These are phyloP conservation scores for Acanthamoeba polyphaga DNA, from an alignment of 208 protist genomes.

Conservation along the genomic window DNA sequence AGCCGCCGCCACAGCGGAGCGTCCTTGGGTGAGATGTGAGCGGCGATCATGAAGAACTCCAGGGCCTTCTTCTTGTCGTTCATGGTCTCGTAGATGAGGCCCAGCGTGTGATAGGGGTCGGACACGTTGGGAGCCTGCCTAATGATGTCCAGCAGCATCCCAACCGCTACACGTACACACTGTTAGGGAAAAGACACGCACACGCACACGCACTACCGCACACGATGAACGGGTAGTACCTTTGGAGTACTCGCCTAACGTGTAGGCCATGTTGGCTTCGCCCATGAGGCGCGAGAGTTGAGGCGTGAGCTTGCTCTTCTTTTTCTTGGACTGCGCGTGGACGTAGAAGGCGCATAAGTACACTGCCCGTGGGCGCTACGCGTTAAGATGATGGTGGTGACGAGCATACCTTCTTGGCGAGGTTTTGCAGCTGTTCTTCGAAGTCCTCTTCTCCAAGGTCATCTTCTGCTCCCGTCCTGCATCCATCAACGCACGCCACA, in stretches of 20 bases:
- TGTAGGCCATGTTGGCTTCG: conserved; percentile 79
- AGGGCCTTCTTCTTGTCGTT: conserved; percentile 77
- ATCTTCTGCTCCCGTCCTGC: background rate
- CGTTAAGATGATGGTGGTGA: background rate
- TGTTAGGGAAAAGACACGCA: background rate
- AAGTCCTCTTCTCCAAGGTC: conserved; percentile 1
- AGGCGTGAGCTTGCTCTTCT: conserved; percentile 76
- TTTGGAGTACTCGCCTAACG: conserved; percentile 49
- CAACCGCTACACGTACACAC: conserved; percentile 36
- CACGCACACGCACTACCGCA: background rate
- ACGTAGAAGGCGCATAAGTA: background rate
- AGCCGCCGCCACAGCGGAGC: conserved; percentile 72
- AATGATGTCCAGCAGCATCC: conserved; percentile 79
- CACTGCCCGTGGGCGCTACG: background rate
- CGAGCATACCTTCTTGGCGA: conserved; percentile 41
- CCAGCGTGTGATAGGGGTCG: conserved; percentile 83
- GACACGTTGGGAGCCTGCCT: conserved; percentile 76
- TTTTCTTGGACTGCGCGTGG: conserved; percentile 52
- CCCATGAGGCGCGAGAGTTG: conserved; percentile 77
- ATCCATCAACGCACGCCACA: background rate
- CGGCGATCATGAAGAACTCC: conserved; percentile 82
- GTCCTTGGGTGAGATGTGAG: conserved; percentile 76
- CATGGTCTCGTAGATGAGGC: conserved; percentile 83
- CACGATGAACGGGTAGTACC: background rate
- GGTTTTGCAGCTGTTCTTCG: conserved; percentile 54